Base-by-base conservation (phyloP, 2,329 filamentous ascomycete genomes). In the Curvularia eragrostidis region DNA sequence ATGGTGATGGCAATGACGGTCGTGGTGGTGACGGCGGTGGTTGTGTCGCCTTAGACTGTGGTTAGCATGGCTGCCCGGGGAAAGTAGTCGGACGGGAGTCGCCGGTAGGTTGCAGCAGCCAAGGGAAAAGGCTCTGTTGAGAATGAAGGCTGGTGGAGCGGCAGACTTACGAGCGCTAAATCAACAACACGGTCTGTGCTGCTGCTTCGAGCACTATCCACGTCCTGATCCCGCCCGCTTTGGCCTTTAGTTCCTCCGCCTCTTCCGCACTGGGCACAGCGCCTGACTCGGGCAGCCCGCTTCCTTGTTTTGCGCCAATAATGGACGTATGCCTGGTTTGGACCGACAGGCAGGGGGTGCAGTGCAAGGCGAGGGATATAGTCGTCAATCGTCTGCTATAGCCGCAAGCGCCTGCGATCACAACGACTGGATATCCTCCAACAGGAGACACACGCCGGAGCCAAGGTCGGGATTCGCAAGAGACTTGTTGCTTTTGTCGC, bases 51-150 rank as follows among this genome's bases (percentile, higher is more conserved):
- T 70, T 65, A 67, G 47, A 42, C 30, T 49, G 18, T 42, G n/a
- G 65, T 68, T 58, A 69, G 67, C 67, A 70, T 69, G 49, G 59
- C 64, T 56, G 56, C 55, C 48, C 46, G 52, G 56, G 49, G 43
- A 48, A 28, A 47, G 34, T 54, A 47, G 65, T 58, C 62, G 24
- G 49, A 54, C 62, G 51, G 44, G 54, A 51, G 56, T 61, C 47
- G 58, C 59, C 52, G 52, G 23, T 43, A 56, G 59, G 56, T 54
- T 43, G 34, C 23, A 38, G 54, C 34, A 46, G 54, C 23, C 32
- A 51, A 46, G 51, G 58, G 43, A 43, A 54, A 52, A 51, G 56
- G 52, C 30, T 63, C 57, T 68, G 64, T 67, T 69, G 67, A 64
- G 67, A 56, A 54, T 44, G 63, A 52, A 59, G 61, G 64, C 61